phyloP scores from a whole-genome alignment of 257 asterid species.

The Mitragyna speciosa region DNA sequence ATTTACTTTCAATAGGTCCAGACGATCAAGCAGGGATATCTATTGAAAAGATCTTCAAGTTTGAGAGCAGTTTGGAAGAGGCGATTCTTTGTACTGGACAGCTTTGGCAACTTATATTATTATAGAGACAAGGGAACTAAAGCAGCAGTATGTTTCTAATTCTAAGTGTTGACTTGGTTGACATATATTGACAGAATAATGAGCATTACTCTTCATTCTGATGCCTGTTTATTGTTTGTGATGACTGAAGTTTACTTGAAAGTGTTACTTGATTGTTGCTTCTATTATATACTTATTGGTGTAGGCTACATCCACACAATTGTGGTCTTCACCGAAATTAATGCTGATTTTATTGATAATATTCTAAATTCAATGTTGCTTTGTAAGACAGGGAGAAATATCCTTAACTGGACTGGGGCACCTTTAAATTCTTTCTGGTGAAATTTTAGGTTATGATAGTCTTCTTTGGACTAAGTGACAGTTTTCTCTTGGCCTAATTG shows the following conservation, averaged over 20 bases:
- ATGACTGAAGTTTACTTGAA: background rate
- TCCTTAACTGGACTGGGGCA: background rate
- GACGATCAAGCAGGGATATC: conserved; percentile 94
- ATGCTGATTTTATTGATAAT: background rate
- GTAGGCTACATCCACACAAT: background rate
- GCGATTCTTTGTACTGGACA: conserved; percentile 91
- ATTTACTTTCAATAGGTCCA: conserved; percentile 54
- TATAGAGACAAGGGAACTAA: conserved; percentile 76
- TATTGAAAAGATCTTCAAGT: conserved; percentile 84
- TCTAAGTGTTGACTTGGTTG: conserved; percentile 16
- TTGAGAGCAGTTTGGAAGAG: conserved; percentile 98
- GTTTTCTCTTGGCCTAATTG: too few species aligned
- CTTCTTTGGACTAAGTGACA: too few species aligned
- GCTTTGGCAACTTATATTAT: conserved; percentile 83
- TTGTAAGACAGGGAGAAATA: background rate
- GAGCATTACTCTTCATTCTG: background rate
- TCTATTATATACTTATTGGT: background rate
- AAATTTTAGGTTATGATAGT: too few species aligned
- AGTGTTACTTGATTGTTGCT: background rate
- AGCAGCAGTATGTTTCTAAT: conserved; percentile 55
- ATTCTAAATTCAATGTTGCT: background rate
- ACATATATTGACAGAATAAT: background rate
- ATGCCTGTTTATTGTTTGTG: background rate
- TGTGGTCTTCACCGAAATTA: background rate
- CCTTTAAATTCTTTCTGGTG: too few species aligned